These are phyloP conservation scores for Boletus huronensis DNA, from an alignment of 768 basidiomycete genomes.

Conservation along the genomic window DNA sequence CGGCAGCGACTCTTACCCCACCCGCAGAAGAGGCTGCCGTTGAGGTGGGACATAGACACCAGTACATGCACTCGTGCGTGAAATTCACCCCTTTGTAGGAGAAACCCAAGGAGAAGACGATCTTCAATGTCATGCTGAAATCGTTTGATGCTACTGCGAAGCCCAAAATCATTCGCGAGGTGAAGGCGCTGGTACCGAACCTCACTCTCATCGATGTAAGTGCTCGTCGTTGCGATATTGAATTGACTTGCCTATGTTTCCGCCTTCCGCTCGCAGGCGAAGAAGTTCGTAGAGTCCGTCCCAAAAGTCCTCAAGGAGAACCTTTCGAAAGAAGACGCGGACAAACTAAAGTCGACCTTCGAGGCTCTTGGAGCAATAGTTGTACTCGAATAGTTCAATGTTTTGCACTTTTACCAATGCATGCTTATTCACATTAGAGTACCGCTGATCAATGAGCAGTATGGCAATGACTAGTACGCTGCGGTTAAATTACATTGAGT, in stretches of 20 bases:
- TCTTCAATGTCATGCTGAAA: slow-evolving; percentile 93
- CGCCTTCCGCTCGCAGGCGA: slow-evolving; percentile 58
- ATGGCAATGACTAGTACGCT: slow-evolving; percentile 17
- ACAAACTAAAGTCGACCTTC: slow-evolving; percentile 91
- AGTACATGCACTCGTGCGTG: background rate
- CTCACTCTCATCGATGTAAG: slow-evolving; percentile 96
- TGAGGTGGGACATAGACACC: slow-evolving; percentile 45
- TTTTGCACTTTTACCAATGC: slow-evolving; percentile 7
- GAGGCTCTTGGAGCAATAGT: slow-evolving; percentile 86
- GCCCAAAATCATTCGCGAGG: slow-evolving; percentile 96
- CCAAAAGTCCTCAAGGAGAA: slow-evolving; percentile 95
- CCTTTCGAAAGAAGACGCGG: slow-evolving; percentile 93
- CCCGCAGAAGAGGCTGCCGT: slow-evolving; percentile 57
- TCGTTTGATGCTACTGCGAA: slow-evolving; percentile 90
- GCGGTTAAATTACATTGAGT: slow-evolving; percentile 27
- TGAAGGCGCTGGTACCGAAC: slow-evolving; percentile 93
- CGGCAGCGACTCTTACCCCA: slow-evolving; percentile 53
- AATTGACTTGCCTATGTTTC: background rate
- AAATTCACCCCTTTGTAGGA: slow-evolving; percentile 45
- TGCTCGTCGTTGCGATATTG: slow-evolving; percentile 9
- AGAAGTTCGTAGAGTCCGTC: slow-evolving; percentile 97
- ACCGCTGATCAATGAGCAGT: slow-evolving; percentile 11
- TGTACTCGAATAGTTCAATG: slow-evolving; percentile 62
- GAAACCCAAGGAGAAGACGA: slow-evolving; percentile 98
- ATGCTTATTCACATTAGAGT: slow-evolving; percentile 18